Evolutionary conservation across 148 eudicot species (phyloP).

Genomic region (Camellia sinensis): DNA sequence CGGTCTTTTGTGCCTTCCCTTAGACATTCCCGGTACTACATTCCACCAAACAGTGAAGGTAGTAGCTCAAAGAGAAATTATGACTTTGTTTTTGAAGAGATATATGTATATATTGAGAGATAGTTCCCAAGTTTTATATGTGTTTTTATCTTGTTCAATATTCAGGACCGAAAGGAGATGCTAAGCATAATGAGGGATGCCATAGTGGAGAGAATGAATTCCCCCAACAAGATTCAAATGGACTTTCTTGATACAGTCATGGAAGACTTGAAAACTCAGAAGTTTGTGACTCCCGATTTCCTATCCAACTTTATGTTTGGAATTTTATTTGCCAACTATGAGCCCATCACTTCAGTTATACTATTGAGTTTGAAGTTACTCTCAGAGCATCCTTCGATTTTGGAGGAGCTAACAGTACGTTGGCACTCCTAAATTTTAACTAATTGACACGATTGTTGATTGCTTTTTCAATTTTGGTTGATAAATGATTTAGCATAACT

Average conservation of each 20-base stretch:
- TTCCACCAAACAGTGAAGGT: too few species aligned
- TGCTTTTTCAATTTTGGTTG: too few species aligned
- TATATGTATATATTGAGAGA: too few species aligned
- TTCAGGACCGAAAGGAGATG: background rate
- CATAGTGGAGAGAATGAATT: background rate
- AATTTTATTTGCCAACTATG: slow-evolving; percentile 44
- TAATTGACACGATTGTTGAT: too few species aligned
- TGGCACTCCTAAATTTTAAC: too few species aligned
- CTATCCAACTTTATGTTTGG: slow-evolving; percentile 47
- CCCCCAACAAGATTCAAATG: background rate
- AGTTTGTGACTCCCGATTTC: slow-evolving; percentile 25
- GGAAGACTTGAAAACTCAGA: background rate
- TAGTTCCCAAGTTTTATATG: too few species aligned
- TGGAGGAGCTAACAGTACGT: slow-evolving; percentile 39
- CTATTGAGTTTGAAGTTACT: slow-evolving; percentile 6
- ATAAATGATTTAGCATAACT: too few species aligned
- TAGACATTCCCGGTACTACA: too few species aligned
- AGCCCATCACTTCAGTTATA: slow-evolving; percentile 37
- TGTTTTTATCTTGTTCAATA: too few species aligned
- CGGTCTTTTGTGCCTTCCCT: too few species aligned
- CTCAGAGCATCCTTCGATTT: background rate
- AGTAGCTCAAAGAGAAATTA: too few species aligned
- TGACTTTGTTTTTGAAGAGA: too few species aligned
- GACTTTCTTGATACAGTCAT: background rate
- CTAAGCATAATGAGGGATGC: background rate